Evolutionary conservation across 495 filamentous ascomycete species (phyloP), one percentile per base, ranked within the genome.

Genomic region (Pyronema domesticum): DNA sequence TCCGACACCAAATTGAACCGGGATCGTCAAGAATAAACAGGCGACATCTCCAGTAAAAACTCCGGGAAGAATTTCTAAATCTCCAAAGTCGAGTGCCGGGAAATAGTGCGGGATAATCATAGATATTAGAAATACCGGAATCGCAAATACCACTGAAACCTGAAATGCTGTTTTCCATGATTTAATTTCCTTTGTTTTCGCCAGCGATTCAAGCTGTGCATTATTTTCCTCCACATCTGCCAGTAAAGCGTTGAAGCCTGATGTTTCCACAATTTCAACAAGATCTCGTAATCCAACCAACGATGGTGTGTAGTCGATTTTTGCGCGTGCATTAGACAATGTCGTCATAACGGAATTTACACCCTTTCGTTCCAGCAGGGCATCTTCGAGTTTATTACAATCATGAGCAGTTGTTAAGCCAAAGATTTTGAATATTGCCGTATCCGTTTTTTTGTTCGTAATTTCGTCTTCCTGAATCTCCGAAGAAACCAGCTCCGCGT

Each of bases 1-100:
- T 40, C 93, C 93, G 56, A 96, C 86, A 53, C 93, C 91, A 60
- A 99, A 96, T 68, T 99, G 93, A 6, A 99, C 81, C 43, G 91
- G 93, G 51, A 93, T 76, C 3, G 93, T 96, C 30, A 96, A 75
- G 44, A 74, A 49, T 40, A 95, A 67, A 65, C 88, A 95, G 9
- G 91, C 65, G 36, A 95, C 52, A 56, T 96, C 91, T 49, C 91
- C 89, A 11, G 95, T 75, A 61, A 81, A 96, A 18, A 99, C 68
- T 13, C 93, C 93, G 6, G 79, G 79, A 30, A 80, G 62, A 8
- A 89, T 55, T 53, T 73, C 60, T 15, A 85, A 58, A n/a, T 68
- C 69, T 9, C 86, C 86, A 8, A 60, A 40, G 9, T 66, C 53
- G 36, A 65, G 17, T 3, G 48, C 56, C 4, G 80, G 85, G 48